Evolutionary conservation across 2,329 filamentous ascomycete genomes (phyloP), one percentile per base, ranked within the genome.

Genomic region (Trichoderma atrobrunneum): DNA sequence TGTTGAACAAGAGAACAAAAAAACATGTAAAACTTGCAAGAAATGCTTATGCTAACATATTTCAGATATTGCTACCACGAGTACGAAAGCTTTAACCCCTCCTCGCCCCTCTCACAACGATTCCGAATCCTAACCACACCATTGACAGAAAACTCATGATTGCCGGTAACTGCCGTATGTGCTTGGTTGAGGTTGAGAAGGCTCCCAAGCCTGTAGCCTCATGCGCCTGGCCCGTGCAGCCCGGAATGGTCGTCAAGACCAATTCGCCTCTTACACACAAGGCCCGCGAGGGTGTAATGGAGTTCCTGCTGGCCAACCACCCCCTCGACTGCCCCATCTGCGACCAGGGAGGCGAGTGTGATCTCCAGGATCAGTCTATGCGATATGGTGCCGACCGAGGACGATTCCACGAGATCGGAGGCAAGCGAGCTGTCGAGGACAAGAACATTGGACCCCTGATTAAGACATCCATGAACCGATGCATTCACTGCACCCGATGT

Each of bases 391-490:
- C 92, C 75, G 96, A 99, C 84, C 90, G 96, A 81, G 96, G 96
- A 74, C 92, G 96, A 78, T 99, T 99, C 86, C 96, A 99, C 85
- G 96, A 99, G 84, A 85, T 97, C 79, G 91, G 89, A 71, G 96
- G 96, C 84, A 99, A 99, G 89, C 93, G 96, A 86, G 96, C 94
- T 30, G 95, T 98, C 51, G 96, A 99, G 86, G 96, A 99, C 84
- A 99, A 99, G 89, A 98, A 99, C 84, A 98, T 99, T 79, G 96
- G 96, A 43, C 96, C 96, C 69, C 84, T 99, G 77, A 93, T 99
- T 85, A 99, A 99, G 90, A 99, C 96, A 4, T 99, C 96, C 64
- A 99, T 99, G 96, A 99, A 99, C 88, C 90, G 96, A 82, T 99
- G 96, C 84, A 99, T 99, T 79, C 96, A 99, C 87, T 99, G 96